Base-by-base conservation (phyloP, 2,329 filamentous ascomycete genomes). In the Pseudogymnoascus sp. region DNA sequence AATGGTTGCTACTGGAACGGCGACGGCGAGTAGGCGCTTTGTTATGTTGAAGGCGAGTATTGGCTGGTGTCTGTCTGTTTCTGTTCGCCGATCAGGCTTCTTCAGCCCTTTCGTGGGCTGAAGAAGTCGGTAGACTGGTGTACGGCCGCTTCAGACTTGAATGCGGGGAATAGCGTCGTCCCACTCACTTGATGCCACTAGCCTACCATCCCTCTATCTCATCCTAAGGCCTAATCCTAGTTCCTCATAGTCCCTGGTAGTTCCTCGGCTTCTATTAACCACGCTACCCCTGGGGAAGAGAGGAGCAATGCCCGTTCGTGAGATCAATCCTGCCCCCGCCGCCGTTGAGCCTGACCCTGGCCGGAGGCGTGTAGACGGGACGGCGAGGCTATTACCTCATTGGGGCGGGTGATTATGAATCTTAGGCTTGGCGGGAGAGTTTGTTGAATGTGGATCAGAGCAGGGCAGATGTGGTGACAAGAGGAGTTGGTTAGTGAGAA, bases 321-420 rank as follows among this genome's bases (percentile, higher is more conserved):
- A 31, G 44, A 50, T 50, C 21, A 13, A 31, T 13, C 13, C 24
- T 47, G 41, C 41, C 41, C 1, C 11, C 35, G 35, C 11, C 41
- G 41, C 41, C 21, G 41, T 47, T 47, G 40, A 26, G 4, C 41
- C 13, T 50, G n/a, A 9, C 26, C 26, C n/a, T 50, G 26, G 44
- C 24, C 24, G 41, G 26, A 50, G 26, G 26, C n/a, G 21, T 50
- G 26, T 31, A 31, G 4, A 9, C 26, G 7, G 41, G 44, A 31
- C 26, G 44, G 44, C 44, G 44, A 50, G 13, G 26, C 44, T 50
- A 50, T 50, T 50, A 50, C 44, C 44, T 50, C 44, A 50, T 50
- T 13, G 13, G 11, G 21, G 41, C 8, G 8, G 44, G 24, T 31
- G 44, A 50, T 50, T 50, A 50, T 50, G 44, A 50, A 31, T 50